These are phyloP conservation scores for Cladosporium cucumerinum DNA, from an alignment of 2,329 filamentous ascomycete species.

Conservation along the genomic window DNA sequence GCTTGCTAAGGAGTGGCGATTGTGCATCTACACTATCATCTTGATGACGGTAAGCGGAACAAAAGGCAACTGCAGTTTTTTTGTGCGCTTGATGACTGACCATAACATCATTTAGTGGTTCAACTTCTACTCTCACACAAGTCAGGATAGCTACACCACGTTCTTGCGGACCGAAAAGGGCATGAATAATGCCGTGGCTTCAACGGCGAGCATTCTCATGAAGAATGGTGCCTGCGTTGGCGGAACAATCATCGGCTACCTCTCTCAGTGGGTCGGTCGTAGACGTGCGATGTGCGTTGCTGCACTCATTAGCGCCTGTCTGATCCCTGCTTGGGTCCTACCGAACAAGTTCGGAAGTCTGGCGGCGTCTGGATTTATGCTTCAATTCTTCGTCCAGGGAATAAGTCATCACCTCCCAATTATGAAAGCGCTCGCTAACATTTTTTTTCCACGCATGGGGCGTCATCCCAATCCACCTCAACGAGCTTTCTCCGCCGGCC, in stretches of 20 bases:
- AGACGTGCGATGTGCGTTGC: constrained; percentile 64
- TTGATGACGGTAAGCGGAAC: constrained; percentile 58
- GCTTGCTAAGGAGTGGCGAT: constrained; percentile 68
- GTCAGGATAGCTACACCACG: constrained; percentile 77
- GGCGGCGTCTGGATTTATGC: constrained; percentile 64
- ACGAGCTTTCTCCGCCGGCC: constrained; percentile 67
- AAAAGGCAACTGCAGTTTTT: neutral
- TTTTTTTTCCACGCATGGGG: constrained; percentile 52
- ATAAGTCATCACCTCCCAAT: neutral
- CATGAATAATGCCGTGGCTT: constrained; percentile 60
- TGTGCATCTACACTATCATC: constrained; percentile 73
- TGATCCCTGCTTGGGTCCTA: constrained; percentile 71
- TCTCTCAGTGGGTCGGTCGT: constrained; percentile 72
- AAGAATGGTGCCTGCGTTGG: constrained; percentile 24
- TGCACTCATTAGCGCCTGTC: constrained; percentile 55
- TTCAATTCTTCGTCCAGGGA: constrained; percentile 66
- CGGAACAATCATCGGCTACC: constrained; percentile 58
- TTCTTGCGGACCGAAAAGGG: constrained; percentile 74
- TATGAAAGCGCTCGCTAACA: neutral
- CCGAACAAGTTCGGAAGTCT: constrained; percentile 58
- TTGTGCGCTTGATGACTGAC: neutral
- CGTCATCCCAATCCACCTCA: constrained; percentile 69
- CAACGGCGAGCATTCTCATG: constrained; percentile 76
- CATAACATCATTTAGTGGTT: constrained; percentile 36
- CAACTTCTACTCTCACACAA: constrained; percentile 73